Base-by-base conservation (phyloP, 441 rosid genomes). In the Cnidoscolus chayamansa region DNA sequence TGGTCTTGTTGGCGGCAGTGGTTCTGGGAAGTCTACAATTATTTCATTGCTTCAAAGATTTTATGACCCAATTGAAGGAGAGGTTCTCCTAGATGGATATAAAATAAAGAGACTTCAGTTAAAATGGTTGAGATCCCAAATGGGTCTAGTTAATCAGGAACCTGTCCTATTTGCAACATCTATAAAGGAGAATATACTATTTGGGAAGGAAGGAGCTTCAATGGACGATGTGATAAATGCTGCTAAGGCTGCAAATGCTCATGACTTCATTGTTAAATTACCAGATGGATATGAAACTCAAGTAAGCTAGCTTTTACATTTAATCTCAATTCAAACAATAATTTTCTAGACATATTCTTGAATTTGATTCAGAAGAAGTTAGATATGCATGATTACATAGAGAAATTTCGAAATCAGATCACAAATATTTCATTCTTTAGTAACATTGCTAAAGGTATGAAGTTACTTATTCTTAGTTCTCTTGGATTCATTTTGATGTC, bases 61-160 rank as follows among this genome's bases (percentile, higher is more conserved):
- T 47, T 89, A 89, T 63, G 92, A 87, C 63, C 90, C 89, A 0
- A 30, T 68, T 10, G 83, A 86, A 74, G 90, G 90, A 68, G 88
- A 85, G 56, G 64, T 89, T 71, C 74, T 86, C 59, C 73, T 89
- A 65, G 92, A 89, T 78, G 88, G 92, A 43, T 77, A 87, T 83
- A 85, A 84, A 70, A 85, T 81, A 71, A 79, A 74, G 51, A 83
- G 82, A 76, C 90, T 87, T 66, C 88, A 89, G 72, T 74, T 86
- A 19, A 89, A 86, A 75, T 89, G 94, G 94, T 73, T 83, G 81
- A 84, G 92, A 81, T 84, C 89, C 30, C 92, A 85, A 63, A 86
- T 89, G 87, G 92, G 94, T 31, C 64, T 85, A 31, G 94, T 89
- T 72, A 89, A 82, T 79, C 94, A 89, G 60, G 94, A 89, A 65